Conservation (phyloP, 2,329 filamentous ascomycete species). For the Fusarium transvaalense region DNA sequence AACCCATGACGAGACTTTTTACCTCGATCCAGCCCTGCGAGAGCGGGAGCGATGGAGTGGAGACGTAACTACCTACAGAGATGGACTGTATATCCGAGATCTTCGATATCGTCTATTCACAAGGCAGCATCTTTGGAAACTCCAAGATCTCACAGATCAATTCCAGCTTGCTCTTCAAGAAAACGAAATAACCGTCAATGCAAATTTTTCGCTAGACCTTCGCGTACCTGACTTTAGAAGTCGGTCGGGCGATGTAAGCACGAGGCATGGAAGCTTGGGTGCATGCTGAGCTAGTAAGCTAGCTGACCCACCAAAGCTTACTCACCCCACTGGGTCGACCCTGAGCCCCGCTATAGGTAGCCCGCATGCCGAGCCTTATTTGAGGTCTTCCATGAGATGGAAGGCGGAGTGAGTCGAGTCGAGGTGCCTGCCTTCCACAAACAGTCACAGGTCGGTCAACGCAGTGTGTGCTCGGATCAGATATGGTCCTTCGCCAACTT, state of each 20-base stretch:
- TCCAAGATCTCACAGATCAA: not conserved
- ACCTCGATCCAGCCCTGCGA: conserved; percentile 37
- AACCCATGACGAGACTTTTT: conserved; percentile 31
- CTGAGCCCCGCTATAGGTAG: conserved; percentile 16
- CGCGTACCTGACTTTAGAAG: conserved; percentile 30
- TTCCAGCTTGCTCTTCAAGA: not conserved
- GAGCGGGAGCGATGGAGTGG: conserved; percentile 37
- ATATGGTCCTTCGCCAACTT: conserved; percentile 22
- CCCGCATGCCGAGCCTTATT: conserved; percentile 24
- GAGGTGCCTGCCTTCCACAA: not conserved
- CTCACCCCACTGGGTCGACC: conserved; percentile 24
- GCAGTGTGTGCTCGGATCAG: conserved; percentile 32
- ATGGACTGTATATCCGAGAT: conserved; percentile 1
- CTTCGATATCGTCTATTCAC: not conserved
- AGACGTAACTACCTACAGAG: not conserved
- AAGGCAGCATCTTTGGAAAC: not conserved
- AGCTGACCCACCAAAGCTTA: conserved; percentile 28
- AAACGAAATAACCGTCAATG: not conserved
- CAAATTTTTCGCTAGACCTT: conserved; percentile 2
- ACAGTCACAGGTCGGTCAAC: conserved; percentile 12
- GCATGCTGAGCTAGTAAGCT: conserved; percentile 5
- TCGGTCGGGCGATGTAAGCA: conserved; percentile 15
- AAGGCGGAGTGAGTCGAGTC: not conserved
- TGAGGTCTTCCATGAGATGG: not conserved
- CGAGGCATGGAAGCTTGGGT: conserved; percentile 7